These are phyloP conservation scores for Pythium aphanidermatum DNA, from an alignment of 352 stramenopile genomes.

Conservation along the genomic window DNA sequence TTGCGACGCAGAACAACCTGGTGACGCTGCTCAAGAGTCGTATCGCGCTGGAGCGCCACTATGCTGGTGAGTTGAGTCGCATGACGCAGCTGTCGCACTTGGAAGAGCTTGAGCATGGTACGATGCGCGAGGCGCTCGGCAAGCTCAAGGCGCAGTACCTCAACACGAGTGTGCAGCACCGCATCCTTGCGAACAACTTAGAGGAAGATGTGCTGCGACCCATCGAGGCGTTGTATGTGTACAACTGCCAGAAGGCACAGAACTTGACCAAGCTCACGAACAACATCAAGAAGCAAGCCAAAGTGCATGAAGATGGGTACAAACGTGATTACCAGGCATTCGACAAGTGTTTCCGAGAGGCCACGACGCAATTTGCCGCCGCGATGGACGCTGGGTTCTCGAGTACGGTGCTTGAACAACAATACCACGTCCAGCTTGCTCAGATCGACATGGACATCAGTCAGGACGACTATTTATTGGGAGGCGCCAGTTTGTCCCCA, in stretches of 20 bases:
- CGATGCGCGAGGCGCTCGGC: slow-evolving; percentile 47
- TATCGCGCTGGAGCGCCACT: slow-evolving; percentile 64
- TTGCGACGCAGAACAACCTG: slow-evolving; percentile 51
- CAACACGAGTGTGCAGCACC: slow-evolving; percentile 81
- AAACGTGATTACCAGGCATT: slow-evolving; percentile 63
- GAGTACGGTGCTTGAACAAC: slow-evolving; percentile 56
- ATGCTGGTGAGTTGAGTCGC: slow-evolving; percentile 56
- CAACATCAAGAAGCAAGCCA: slow-evolving; percentile 73
- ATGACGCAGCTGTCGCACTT: slow-evolving; percentile 56
- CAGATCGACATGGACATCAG: slow-evolving; percentile 31
- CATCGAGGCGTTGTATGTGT: slow-evolving; percentile 51
- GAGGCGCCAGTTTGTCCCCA: background rate
- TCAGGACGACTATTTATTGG: background rate
- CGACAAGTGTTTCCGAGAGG: slow-evolving; percentile 69
- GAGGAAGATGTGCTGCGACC: slow-evolving; percentile 73
- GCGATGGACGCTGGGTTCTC: slow-evolving; percentile 76
- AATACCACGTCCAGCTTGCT: slow-evolving; percentile 49
- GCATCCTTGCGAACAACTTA: slow-evolving; percentile 56
- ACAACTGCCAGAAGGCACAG: slow-evolving; percentile 49
- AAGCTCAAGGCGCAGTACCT: slow-evolving; percentile 67
- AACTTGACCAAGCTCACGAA: slow-evolving; percentile 47
- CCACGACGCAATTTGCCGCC: slow-evolving; percentile 43
- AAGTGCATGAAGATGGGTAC: slow-evolving; percentile 68
- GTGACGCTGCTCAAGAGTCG: slow-evolving; percentile 64
- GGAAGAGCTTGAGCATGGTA: slow-evolving; percentile 48